Percentiles rank a stretch among this genome's conserved stretches.
Evolutionary conservation across 306 rosid genomes (phyloP).

Genomic region (Canavalia gladiata): DNA sequence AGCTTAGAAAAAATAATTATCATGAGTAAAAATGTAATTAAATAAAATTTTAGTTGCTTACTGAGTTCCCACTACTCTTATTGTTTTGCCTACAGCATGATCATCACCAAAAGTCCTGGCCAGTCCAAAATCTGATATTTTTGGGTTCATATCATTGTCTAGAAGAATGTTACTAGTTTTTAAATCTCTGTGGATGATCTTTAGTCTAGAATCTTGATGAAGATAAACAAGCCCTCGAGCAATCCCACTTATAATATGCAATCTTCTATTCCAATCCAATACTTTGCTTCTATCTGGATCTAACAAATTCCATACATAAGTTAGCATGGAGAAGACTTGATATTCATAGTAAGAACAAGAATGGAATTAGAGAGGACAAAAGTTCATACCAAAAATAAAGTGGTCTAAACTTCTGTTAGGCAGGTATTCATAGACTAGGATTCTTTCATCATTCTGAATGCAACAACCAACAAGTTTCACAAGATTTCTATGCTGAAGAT

Average conservation of each 20-base stretch:
- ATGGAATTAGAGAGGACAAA: neutral
- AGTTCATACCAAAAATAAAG: slow-evolving; percentile 50
- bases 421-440: slow-evolving; percentile 66
- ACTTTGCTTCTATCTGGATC: slow-evolving; percentile 47
- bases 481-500: slow-evolving; percentile 61
- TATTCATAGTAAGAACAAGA: neutral
- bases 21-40: neutral
- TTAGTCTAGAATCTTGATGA: slow-evolving; percentile 64
- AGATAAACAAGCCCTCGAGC: slow-evolving; percentile 63
- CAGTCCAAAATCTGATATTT: slow-evolving; percentile 64
- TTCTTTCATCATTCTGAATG: slow-evolving; percentile 51
- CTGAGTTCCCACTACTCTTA: slow-evolving; percentile 65
- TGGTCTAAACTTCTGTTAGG: slow-evolving; percentile 56
- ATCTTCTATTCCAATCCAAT: slow-evolving; percentile 55
- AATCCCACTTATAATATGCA: slow-evolving; percentile 58
- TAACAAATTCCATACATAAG: slow-evolving; percentile 10
- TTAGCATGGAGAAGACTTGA: slow-evolving; percentile 22
- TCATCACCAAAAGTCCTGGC: slow-evolving; percentile 62
- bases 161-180: slow-evolving; percentile 64
- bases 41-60: slow-evolving; percentile 43
- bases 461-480: slow-evolving; percentile 67
- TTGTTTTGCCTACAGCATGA: slow-evolving; percentile 54
- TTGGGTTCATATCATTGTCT: slow-evolving; percentile 58
- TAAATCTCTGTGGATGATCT: slow-evolving; percentile 65
- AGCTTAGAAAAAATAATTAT: neutral